Percentiles rank a stretch among this genome's conserved stretches.
phyloP scores from a whole-genome alignment of 208 protist species.

The Naegleria gruberi region DNA sequence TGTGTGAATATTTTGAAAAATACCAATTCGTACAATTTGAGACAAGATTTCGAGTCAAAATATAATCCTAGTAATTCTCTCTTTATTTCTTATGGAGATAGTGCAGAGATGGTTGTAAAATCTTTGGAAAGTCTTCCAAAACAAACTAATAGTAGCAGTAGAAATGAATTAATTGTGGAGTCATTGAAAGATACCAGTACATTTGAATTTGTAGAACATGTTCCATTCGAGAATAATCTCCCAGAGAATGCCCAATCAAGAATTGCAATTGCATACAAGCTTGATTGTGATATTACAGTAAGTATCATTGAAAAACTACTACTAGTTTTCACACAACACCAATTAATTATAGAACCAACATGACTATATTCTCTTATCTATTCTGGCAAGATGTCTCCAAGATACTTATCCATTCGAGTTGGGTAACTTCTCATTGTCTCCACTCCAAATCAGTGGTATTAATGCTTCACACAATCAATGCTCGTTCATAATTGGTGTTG shows the following conservation, averaged over 20 bases:
- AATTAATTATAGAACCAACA: not conserved
- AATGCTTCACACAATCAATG: not conserved
- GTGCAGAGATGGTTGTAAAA: not conserved
- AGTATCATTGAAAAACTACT: too few relatives aligned
- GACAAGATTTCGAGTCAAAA: not conserved
- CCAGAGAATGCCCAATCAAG: not conserved
- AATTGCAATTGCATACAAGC: not conserved
- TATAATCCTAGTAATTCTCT: not conserved
- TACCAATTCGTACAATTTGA: not conserved
- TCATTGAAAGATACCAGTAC: not conserved
- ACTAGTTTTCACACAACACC: not conserved
- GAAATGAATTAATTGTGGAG: not conserved
- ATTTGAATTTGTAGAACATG: not conserved
- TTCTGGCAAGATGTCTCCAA: not conserved
- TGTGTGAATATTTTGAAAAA: not conserved
- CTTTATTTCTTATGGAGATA: not conserved
- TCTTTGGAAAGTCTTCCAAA: not conserved
- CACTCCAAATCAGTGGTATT: not conserved
- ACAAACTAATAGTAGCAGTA: not conserved
- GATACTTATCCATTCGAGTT: not conserved
- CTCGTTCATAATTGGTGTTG: not conserved
- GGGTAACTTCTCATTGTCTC: not conserved
- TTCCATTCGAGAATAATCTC: not conserved
- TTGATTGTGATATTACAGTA: not conserved
- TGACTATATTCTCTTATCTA: not conserved